Conservation (phyloP, 2,329 filamentous ascomycete genomes). For the Bipolaris zeicola region DNA sequence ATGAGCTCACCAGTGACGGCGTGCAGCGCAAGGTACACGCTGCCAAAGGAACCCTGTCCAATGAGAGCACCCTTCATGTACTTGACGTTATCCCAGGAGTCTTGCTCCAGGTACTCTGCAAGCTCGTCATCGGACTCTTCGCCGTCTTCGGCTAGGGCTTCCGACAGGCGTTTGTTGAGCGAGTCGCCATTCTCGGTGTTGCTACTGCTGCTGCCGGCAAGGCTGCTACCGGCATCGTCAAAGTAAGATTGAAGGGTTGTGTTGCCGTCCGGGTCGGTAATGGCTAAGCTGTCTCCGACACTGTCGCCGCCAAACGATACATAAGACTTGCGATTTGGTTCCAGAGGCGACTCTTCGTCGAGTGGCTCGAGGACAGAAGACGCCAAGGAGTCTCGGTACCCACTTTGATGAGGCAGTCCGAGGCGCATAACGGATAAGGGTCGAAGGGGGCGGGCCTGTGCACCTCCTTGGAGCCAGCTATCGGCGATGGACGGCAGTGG, state of each 20-base stretch:
- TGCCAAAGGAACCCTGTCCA: conserved; percentile 94
- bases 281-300: conserved; percentile 70
- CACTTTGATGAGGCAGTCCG: conserved; percentile 61
- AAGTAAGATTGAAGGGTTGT: conserved; percentile 76
- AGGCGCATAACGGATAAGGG: conserved; percentile 66
- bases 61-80: conserved; percentile 99
- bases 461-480: conserved; percentile 74
- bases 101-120: conserved; percentile 85
- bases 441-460: conserved; percentile 55
- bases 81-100: conserved; percentile 95
- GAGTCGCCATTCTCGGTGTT: conserved; percentile 68
- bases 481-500: conserved; percentile 96
- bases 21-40: conserved; percentile 92
- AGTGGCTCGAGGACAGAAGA: conserved; percentile 88
- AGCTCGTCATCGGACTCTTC: conserved; percentile 91
- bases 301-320: conserved; percentile 82
- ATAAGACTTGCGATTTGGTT: conserved; percentile 92
- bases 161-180: conserved; percentile 78
- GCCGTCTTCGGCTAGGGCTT: conserved; percentile 86
- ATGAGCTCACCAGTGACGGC: conserved; percentile 96
- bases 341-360: conserved; percentile 85
- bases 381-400: conserved; percentile 84
- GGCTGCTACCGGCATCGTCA: conserved; percentile 77
- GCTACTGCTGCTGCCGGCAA: conserved; percentile 68
- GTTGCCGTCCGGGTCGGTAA: conserved; percentile 79